Evolutionary conservation across 352 stramenopile species (phyloP).

Genomic region (Phytophthora fragariae): DNA sequence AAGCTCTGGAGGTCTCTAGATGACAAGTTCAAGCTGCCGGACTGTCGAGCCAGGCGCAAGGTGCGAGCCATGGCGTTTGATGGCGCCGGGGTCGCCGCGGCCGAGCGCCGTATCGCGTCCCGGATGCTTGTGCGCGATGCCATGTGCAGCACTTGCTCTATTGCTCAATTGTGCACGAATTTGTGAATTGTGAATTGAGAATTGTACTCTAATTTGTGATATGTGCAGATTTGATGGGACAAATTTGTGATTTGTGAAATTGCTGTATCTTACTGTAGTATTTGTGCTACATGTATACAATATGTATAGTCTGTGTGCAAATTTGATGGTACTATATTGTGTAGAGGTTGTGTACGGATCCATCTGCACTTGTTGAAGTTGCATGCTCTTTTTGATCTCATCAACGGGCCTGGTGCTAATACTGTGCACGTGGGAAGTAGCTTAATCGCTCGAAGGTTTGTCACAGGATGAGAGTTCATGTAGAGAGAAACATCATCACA

Average conservation of each 20-base stretch:
- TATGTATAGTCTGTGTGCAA: background rate
- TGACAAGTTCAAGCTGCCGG: slow-evolving; percentile 70
- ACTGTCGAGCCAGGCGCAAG: slow-evolving; percentile 64
- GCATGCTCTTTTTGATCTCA: background rate
- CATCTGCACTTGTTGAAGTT: slow-evolving; percentile 13
- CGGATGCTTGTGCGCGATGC: slow-evolving; percentile 53
- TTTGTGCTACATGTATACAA: too few species aligned
- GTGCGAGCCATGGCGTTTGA: slow-evolving; percentile 40
- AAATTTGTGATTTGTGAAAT: too few species aligned
- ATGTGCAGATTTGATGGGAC: too few species aligned
- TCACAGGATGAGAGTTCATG: background rate
- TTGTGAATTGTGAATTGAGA: slow-evolving; percentile 10
- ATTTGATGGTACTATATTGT: background rate
- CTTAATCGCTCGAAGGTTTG: background rate
- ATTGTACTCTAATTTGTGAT: background rate
- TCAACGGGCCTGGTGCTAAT: background rate
- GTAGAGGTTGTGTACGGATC: slow-evolving; percentile 1
- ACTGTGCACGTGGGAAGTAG: background rate
- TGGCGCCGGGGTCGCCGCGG: slow-evolving; percentile 5
- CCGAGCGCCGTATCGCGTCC: slow-evolving; percentile 47
- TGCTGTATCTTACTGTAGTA: too few species aligned
- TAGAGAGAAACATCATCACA: background rate
- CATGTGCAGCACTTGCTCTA: slow-evolving; percentile 26
- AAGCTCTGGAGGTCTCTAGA: slow-evolving; percentile 60
- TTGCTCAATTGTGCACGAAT: slow-evolving; percentile 4